Conservation (phyloP, 768 basidiomycete species). For the Rhodocollybia butyracea region DNA sequence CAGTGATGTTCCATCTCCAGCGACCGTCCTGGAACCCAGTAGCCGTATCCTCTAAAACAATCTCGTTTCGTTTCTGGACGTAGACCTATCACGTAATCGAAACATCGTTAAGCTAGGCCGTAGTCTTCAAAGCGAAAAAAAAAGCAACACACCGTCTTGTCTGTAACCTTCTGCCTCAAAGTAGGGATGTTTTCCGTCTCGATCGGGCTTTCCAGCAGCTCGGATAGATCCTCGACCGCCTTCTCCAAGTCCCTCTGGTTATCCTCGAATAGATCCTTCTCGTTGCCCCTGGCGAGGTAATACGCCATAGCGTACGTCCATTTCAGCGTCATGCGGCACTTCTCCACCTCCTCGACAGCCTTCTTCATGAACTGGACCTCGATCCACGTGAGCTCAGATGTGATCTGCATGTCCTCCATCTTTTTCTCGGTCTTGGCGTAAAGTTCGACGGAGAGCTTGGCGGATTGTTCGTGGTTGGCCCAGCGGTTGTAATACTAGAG, state of each 20-base stretch:
- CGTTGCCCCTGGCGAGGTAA: conserved; percentile 85
- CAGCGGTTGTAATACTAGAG: conserved; percentile 97
- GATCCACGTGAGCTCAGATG: conserved; percentile 92
- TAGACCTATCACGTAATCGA: conserved; percentile 54
- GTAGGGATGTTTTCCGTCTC: conserved; percentile 80
- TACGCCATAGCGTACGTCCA: conserved; percentile 99
- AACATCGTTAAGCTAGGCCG: background rate
- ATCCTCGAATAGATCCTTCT: conserved; percentile 95
- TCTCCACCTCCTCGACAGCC: conserved; percentile 88
- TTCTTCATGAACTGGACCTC: conserved; percentile 98
- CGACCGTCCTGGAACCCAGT: conserved; percentile 82
- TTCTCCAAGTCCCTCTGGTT: conserved; percentile 95
- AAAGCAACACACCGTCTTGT: conserved; percentile 75
- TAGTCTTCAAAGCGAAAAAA: too few relatives aligned
- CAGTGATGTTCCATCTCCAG: conserved; percentile 75
- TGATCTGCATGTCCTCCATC: conserved; percentile 99
- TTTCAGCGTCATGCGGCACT: conserved; percentile 92
- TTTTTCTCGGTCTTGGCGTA: conserved; percentile 98
- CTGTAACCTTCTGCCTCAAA: conserved; percentile 89
- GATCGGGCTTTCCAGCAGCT: conserved; percentile 88
- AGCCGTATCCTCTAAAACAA: conserved; percentile 92
- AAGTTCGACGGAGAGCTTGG: conserved; percentile 89
- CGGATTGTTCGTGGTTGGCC: conserved; percentile 99
- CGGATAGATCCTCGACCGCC: conserved; percentile 93
- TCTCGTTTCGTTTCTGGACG: conserved; percentile 95